Evolutionary conservation across 2,329 filamentous ascomycete genomes (phyloP).

Genomic region (Fonsecaea nubica): DNA sequence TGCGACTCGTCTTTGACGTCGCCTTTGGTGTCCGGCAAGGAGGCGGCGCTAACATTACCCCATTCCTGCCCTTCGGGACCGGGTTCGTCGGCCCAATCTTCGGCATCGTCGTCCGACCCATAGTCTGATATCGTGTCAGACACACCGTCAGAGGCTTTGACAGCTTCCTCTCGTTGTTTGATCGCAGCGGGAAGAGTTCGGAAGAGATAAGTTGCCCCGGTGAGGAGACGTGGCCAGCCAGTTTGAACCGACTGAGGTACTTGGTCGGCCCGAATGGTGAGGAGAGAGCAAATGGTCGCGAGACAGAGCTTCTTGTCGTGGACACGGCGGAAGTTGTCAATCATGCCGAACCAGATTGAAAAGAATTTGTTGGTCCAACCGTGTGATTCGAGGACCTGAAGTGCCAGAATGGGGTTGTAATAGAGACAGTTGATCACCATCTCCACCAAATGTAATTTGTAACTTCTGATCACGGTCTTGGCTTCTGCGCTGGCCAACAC

Average conservation of each 20-base stretch:
- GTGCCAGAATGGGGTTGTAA: constrained; percentile 86
- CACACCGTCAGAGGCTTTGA: constrained; percentile 67
- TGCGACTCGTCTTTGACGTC: constrained; percentile 89
- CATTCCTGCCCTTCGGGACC: constrained; percentile 55
- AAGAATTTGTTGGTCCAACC: constrained; percentile 99
- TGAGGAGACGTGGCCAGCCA: constrained; percentile 90
- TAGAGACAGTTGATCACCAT: constrained; percentile 98
- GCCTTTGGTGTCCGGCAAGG: constrained; percentile 60
- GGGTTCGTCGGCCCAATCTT: constrained; percentile 79
- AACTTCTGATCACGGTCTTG: constrained; percentile 77
- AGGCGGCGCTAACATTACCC: constrained; percentile 68
- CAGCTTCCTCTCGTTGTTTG: constrained; percentile 90
- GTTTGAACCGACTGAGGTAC: constrained; percentile 92
- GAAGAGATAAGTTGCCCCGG: constrained; percentile 88
- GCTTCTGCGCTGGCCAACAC: constrained; percentile 76
- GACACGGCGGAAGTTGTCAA: constrained; percentile 88
- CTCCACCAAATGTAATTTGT: constrained; percentile 96
- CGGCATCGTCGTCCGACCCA: constrained; percentile 73
- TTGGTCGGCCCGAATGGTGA: constrained; percentile 78
- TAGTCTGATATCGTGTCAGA: constrained; percentile 73
- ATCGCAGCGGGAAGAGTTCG: constrained; percentile 85
- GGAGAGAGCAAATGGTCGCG: constrained; percentile 84
- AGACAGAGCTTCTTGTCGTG: constrained; percentile 99
- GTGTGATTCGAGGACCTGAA: constrained; percentile 87
- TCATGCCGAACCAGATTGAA: constrained; percentile 96